These are phyloP conservation scores for Flaveria ramosissima DNA, from an alignment of 129 eudicot species.

Conservation along the genomic window DNA sequence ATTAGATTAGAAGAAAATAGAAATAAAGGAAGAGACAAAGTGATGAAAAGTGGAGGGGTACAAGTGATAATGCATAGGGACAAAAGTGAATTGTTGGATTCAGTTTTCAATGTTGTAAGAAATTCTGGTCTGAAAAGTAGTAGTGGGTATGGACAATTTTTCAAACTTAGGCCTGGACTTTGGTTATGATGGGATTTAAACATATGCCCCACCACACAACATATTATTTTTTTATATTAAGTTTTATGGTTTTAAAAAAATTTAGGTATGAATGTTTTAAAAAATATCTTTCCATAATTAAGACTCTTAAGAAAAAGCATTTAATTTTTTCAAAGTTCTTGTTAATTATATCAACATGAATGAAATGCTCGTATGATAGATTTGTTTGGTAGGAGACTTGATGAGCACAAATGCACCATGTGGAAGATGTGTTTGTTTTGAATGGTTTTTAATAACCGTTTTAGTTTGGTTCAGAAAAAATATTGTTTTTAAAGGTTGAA, in stretches of 20 bases:
- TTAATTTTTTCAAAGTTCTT: neutral
- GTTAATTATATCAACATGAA: neutral
- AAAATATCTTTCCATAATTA: neutral
- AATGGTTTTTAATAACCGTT: neutral
- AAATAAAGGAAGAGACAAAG: conserved; percentile 34
- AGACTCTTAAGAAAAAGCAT: neutral
- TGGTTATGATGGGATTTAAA: conserved; percentile 31
- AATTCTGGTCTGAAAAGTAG: conserved; percentile 43
- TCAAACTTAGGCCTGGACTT: conserved; percentile 43
- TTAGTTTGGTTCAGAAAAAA: neutral
- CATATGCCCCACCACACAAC: conserved; percentile 25
- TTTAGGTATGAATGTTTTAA: neutral
- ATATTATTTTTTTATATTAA: neutral
- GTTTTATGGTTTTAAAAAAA: neutral
- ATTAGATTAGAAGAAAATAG: conserved; percentile 4
- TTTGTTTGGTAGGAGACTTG: conserved; percentile 7
- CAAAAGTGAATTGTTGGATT: conserved; percentile 38
- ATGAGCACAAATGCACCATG: conserved; percentile 1
- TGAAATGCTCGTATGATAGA: neutral
- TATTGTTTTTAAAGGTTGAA: too few relatives aligned
- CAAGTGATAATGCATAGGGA: conserved; percentile 38
- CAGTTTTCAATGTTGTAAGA: conserved; percentile 40
- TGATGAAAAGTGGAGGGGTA: conserved; percentile 26
- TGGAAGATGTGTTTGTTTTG: neutral
- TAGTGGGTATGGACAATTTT: conserved; percentile 39